Conservation (phyloP, 2,329 filamentous ascomycete genomes). For the Scleromitrula shiraiana region DNA sequence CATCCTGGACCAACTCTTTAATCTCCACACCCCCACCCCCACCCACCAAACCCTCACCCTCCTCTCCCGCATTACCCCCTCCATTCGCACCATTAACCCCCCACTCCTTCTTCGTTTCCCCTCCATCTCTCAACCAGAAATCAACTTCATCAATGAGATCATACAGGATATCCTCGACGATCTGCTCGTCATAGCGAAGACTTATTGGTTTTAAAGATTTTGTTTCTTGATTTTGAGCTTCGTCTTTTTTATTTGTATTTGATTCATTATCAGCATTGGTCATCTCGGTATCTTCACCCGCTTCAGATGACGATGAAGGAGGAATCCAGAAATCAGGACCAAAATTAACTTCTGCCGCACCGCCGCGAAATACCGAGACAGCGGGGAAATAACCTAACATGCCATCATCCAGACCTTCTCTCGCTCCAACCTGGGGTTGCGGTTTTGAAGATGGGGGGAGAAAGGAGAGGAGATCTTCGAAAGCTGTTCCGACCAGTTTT, state of each 20-base stretch:
- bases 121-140: conserved; percentile 62
- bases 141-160: conserved; percentile 94
- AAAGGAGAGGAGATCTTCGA: conserved; percentile 82
- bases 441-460: conserved; percentile 80
- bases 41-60: conserved; percentile 17
- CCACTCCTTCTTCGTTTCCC: conserved; percentile 18
- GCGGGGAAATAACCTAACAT: conserved; percentile 94
- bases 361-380: conserved; percentile 84
- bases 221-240: conserved; percentile 3
- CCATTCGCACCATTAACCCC: conserved; percentile 16
- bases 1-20: conserved; percentile 58
- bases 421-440: conserved; percentile 61
- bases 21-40: conserved; percentile 42
- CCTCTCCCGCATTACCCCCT: conserved; percentile 9
- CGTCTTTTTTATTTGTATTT: too few species aligned
- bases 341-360: conserved; percentile 88
- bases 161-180: conserved; percentile 87
- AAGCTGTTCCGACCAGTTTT: conserved; percentile 74
- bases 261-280: too few species aligned
- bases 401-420: conserved; percentile 87
- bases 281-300: conserved; percentile 42
- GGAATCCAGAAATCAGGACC: conserved; percentile 89
- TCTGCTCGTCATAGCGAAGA: conserved; percentile 84
- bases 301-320: conserved; percentile 49
- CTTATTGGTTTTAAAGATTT: conserved; percentile 52